Evolutionary conservation across 1,284 basidiomycete genomes (phyloP).

Genomic region (Apiotrichum mycotoxinovorans): DNA sequence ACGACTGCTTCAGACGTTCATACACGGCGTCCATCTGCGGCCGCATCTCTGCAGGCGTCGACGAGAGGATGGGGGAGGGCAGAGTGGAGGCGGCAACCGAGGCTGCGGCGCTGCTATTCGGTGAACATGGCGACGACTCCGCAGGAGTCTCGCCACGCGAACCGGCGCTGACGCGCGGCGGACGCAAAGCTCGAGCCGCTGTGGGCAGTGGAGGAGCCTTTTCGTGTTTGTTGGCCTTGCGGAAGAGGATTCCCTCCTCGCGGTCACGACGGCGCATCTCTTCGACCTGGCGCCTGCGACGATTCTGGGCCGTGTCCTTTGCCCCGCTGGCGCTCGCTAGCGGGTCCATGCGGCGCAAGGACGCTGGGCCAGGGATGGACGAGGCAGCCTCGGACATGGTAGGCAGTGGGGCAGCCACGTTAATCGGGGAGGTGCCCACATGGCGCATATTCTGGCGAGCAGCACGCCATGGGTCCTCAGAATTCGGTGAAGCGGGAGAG

Average conservation of each 20-base stretch:
- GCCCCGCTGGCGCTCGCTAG: too few species aligned
- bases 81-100: not conserved
- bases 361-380: not conserved
- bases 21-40: not conserved
- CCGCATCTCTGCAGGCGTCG: not conserved
- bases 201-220: not conserved
- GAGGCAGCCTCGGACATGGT: not conserved
- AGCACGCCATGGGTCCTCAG: not conserved
- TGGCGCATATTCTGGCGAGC: not conserved
- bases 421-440: not conserved
- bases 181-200: not conserved
- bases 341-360: not conserved
- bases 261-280: not conserved
- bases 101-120: not conserved
- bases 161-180: too few species aligned
- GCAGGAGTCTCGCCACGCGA: not conserved
- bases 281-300: not conserved
- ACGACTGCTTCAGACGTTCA: not conserved
- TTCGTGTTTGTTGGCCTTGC: not conserved
- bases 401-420: not conserved
- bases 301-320: not conserved
- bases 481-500: not conserved
- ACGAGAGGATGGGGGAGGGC: not conserved
- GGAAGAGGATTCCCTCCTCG: not conserved
- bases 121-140: not conserved